Conservation (phyloP, 306 rosid species). For the Abrus precatorius region DNA sequence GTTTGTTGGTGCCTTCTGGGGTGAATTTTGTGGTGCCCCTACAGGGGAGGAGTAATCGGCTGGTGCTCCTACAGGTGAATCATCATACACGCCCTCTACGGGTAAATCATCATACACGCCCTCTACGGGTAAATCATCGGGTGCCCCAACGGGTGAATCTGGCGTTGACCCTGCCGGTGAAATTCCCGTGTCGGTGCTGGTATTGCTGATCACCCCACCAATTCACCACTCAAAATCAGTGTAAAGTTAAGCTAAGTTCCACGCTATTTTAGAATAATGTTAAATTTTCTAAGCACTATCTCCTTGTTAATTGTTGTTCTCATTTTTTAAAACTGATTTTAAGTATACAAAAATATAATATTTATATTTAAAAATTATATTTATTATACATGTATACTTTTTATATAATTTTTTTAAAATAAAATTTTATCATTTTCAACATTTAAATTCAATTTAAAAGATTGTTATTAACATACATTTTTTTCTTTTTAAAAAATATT, state of each 20-base stretch:
- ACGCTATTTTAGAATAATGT: not conserved
- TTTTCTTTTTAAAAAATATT: too few species aligned
- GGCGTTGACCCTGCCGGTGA: not conserved
- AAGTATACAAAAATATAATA: too few species aligned
- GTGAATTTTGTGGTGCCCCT: not conserved
- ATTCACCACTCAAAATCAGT: not conserved
- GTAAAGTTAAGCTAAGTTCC: not conserved
- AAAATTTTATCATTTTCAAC: too few species aligned
- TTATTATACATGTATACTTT: too few species aligned
- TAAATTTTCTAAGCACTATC: too few species aligned
- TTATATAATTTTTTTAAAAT: too few species aligned
- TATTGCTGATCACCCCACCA: not conserved
- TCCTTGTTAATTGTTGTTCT: too few species aligned
- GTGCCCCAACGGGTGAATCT: constrained; percentile 43
- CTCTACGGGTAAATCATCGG: constrained; percentile 32
- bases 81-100: not conserved
- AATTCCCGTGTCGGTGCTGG: not conserved
- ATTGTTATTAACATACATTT: too few species aligned
- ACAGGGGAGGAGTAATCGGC: constrained; percentile 14
- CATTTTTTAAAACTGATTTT: too few species aligned
- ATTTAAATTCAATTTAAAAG: too few species aligned
- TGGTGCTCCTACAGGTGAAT: constrained; percentile 35
- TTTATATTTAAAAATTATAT: too few species aligned
- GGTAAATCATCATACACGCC: constrained; percentile 40
- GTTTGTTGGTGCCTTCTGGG: not conserved